Evolutionary conservation across 768 basidiomycete species (phyloP).

Genomic region (Sistotremastrum niveocremeum): DNA sequence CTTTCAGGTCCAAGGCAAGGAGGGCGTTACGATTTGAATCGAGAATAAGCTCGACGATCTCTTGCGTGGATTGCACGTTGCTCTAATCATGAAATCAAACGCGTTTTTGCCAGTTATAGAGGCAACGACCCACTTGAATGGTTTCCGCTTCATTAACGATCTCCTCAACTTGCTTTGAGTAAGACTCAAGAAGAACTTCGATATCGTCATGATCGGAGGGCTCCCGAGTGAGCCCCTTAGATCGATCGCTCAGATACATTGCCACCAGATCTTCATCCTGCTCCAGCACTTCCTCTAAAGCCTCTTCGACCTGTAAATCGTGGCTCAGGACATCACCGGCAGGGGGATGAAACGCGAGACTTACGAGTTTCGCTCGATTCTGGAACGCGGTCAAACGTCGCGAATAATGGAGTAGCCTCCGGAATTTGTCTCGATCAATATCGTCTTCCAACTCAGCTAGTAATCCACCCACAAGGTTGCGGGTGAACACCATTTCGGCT

Average conservation of each 20-base stretch:
- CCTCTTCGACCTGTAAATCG: slow-evolving; percentile 60
- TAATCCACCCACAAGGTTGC: slow-evolving; percentile 79
- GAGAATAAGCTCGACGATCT: slow-evolving; percentile 92
- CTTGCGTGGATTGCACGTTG: slow-evolving; percentile 95
- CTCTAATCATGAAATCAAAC: slow-evolving; percentile 28
- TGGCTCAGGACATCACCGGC: not conserved
- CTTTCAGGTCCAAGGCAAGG: slow-evolving; percentile 81
- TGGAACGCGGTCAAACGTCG: slow-evolving; percentile 80
- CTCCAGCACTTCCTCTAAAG: slow-evolving; percentile 80
- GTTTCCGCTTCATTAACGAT: slow-evolving; percentile 88
- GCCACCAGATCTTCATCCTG: slow-evolving; percentile 92
- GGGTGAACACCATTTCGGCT: slow-evolving; percentile 91
- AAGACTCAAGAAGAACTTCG: slow-evolving; percentile 86
- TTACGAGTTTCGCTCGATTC: slow-evolving; percentile 75
- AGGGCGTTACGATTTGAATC: slow-evolving; percentile 92
- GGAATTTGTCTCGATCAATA: slow-evolving; percentile 91
- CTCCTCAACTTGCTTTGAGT: slow-evolving; percentile 93
- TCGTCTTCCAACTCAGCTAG: slow-evolving; percentile 90
- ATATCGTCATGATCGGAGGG: slow-evolving; percentile 82
- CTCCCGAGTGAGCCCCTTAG: slow-evolving; percentile 43
- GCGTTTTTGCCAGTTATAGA: slow-evolving; percentile 1
- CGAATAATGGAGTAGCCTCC: slow-evolving; percentile 83
- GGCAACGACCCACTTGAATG: slow-evolving; percentile 43
- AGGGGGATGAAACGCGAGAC: slow-evolving; percentile 9
- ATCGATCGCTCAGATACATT: slow-evolving; percentile 90